Conservation (phyloP, 352 stramenopile species). For the Phytophthora pluvialis region DNA sequence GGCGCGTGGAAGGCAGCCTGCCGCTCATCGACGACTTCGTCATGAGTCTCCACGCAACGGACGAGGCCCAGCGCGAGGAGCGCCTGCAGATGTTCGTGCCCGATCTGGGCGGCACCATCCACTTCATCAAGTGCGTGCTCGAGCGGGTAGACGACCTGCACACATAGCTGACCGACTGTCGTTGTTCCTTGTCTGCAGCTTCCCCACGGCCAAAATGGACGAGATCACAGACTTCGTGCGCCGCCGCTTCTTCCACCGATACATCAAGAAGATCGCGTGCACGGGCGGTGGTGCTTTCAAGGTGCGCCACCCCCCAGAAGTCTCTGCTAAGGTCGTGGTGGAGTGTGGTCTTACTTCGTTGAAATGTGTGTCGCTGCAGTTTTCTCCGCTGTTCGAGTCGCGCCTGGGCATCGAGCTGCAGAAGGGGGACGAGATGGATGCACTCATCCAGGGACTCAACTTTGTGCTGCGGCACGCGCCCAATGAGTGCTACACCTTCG, state of each 20-base stretch:
- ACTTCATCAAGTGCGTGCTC: conserved; percentile 88
- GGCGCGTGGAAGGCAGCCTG: conserved; percentile 50
- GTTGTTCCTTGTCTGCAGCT: conserved; percentile 43
- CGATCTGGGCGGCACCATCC: conserved; percentile 90
- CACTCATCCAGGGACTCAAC: conserved; percentile 96
- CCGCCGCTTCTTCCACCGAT: conserved; percentile 87
- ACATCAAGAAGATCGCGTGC: conserved; percentile 90
- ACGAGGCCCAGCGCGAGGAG: conserved; percentile 65
- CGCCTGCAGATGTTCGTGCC: conserved; percentile 77
- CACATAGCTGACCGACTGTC: conserved; percentile 6
- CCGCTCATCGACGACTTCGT: conserved; percentile 61
- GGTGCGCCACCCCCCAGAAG: too few relatives aligned
- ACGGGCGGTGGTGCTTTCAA: conserved; percentile 98
- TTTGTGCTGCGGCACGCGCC: conserved; percentile 94
- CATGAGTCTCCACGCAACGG: conserved; percentile 47
- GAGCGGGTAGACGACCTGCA: neutral
- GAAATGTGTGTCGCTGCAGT: conserved; percentile 39
- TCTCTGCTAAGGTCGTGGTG: neutral
- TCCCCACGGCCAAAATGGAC: conserved; percentile 75
- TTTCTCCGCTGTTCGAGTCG: conserved; percentile 85
- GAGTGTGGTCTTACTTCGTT: neutral
- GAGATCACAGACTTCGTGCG: conserved; percentile 72
- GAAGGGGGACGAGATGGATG: conserved; percentile 97
- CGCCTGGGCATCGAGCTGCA: conserved; percentile 92
- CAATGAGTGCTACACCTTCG: conserved; percentile 97